These are phyloP conservation scores for Rhipidocladum racemiflorum DNA, from an alignment of 176 grass and related monocot species.

Conservation along the genomic window DNA sequence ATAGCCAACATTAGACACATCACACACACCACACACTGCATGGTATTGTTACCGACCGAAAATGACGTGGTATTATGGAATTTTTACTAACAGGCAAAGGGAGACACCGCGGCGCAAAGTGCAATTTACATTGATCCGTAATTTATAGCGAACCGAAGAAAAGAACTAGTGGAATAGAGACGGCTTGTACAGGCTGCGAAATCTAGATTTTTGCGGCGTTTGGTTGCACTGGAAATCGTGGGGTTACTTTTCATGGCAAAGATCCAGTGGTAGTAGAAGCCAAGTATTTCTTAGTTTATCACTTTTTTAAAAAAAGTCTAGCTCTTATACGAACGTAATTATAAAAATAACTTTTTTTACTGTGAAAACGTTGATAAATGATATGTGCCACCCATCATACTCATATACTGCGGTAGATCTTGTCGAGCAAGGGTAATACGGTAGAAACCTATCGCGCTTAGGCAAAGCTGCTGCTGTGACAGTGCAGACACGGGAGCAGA, in stretches of 20 bases:
- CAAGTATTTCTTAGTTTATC: no score
- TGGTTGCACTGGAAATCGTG: neutral
- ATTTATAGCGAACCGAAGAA: neutral
- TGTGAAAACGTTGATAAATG: no score
- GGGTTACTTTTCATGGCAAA: neutral
- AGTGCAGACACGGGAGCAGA: no score
- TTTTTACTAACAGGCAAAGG: neutral
- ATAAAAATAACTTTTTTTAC: no score
- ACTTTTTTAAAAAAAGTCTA: no score
- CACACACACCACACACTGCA: neutral
- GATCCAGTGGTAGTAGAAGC: neutral
- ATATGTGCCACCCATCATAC: no score
- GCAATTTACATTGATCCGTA: neutral
- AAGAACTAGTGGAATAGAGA: neutral
- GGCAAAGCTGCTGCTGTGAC: no score
- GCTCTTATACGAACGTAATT: no score
- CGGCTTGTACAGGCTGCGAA: neutral
- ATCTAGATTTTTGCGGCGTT: slow-evolving; percentile 8
- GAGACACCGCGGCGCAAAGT: neutral
- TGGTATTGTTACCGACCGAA: neutral
- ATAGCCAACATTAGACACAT: no score
- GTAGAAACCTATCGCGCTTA: no score
- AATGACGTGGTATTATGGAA: neutral
- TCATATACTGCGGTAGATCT: no score
- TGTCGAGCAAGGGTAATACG: no score